Percentiles rank a stretch among this genome's conserved stretches.
Conservation (phyloP, 2,329 filamentous ascomycete genomes). For the Hymenoscyphus fraxineus region DNA sequence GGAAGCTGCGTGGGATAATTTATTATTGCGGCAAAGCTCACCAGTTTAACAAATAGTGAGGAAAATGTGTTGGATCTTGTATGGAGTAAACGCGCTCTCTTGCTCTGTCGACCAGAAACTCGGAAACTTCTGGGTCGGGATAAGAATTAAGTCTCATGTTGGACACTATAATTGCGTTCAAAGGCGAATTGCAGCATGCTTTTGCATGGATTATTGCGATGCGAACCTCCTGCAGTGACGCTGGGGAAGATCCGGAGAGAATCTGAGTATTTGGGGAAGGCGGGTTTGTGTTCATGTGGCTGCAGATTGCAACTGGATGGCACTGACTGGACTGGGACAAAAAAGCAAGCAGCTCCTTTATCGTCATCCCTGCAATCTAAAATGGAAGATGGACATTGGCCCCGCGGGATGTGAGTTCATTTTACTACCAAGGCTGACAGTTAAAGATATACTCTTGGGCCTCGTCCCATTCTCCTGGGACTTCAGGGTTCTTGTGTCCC, state of each 20-base stretch:
- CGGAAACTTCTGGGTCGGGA: slow-evolving; percentile 1
- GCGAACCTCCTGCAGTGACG: slow-evolving; percentile 1
- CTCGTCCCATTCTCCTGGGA: not conserved
- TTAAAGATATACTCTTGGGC: not conserved
- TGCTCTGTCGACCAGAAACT: not conserved
- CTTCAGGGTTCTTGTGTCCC: not conserved
- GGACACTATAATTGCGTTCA: slow-evolving; percentile 10
- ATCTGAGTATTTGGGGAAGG: slow-evolving; percentile 8
- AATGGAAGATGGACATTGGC: not conserved
- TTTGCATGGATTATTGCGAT: slow-evolving; percentile 5
- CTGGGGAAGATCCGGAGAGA: slow-evolving; percentile 9
- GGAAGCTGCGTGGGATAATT: slow-evolving; percentile 21
- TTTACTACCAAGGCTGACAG: slow-evolving; percentile 5
- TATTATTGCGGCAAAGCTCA: slow-evolving; percentile 13
- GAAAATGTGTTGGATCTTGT: not conserved
- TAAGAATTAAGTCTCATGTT: not conserved
- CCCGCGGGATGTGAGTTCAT: slow-evolving; percentile 18
- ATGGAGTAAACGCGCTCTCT: not conserved
- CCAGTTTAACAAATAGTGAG: not conserved
- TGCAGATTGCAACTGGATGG: not conserved
- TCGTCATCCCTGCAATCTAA: slow-evolving; percentile 29
- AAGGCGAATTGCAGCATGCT: slow-evolving; percentile 15
- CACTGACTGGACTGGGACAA: slow-evolving; percentile 5
- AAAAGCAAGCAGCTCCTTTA: slow-evolving; percentile 24
- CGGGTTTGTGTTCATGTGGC: slow-evolving; percentile 9